These are phyloP conservation scores for Cladosporium sp. DNA, from an alignment of 2,329 filamentous ascomycete species.

Conservation along the genomic window DNA sequence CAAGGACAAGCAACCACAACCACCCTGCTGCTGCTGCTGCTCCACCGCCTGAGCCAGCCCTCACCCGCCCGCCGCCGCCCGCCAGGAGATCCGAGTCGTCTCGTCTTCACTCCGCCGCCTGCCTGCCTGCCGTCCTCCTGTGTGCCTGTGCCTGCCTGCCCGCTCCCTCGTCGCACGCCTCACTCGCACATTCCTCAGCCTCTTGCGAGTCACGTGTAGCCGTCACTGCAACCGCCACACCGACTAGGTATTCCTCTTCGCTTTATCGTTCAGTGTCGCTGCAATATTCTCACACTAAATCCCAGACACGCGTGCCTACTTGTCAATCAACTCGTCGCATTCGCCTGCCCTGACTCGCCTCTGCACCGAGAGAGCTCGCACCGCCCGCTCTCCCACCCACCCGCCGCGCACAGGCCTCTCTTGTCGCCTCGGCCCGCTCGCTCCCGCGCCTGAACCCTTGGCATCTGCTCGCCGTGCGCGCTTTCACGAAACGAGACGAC, in stretches of 20 bases:
- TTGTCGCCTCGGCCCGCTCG: not conserved
- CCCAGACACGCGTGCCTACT: not conserved
- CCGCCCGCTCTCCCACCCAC: not conserved
- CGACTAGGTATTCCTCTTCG: not conserved
- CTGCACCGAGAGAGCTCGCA: not conserved
- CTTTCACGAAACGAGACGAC: constrained; percentile 7
- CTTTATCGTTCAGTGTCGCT: not conserved
- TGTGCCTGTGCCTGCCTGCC: not conserved
- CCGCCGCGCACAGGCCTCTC: not conserved
- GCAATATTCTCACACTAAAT: not conserved
- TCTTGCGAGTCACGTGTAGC: not conserved
- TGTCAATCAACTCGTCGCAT: not conserved
- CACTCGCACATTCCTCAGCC: not conserved
- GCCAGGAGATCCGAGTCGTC: not conserved
- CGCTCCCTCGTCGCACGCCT: not conserved
- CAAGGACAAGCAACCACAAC: not conserved
- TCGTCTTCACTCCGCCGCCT: not conserved
- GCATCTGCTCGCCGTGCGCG: constrained; percentile 1
- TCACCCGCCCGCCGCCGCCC: not conserved
- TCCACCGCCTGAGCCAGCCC: not conserved
- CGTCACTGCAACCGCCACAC: not conserved
- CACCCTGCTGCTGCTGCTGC: not conserved
- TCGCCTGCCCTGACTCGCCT: not conserved
- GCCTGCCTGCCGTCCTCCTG: not conserved
- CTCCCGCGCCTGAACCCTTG: not conserved